Percentiles rank a stretch among this genome's conserved stretches.
These are phyloP conservation scores for Talaromyces sp. DNA, from an alignment of 2,329 filamentous ascomycete species.

Conservation along the genomic window DNA sequence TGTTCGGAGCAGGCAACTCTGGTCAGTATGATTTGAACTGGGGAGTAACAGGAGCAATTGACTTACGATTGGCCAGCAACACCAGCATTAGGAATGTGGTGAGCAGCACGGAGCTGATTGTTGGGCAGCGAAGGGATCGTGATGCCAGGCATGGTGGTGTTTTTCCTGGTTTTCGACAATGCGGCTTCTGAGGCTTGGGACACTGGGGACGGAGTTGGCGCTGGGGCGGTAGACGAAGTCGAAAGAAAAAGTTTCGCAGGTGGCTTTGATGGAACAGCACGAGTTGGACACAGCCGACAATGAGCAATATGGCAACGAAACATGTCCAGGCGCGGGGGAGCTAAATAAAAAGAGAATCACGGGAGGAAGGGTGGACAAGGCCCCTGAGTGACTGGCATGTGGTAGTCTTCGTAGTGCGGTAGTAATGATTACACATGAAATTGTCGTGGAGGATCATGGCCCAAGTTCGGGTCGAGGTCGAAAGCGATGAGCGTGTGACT, in stretches of 20 bases:
- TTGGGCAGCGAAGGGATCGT: background rate
- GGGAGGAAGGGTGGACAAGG: background rate
- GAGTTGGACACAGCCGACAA: conserved; percentile 5
- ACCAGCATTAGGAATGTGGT: conserved; percentile 6
- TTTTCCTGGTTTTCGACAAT: background rate
- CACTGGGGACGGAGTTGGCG: conserved; percentile 10
- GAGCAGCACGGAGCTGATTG: conserved; percentile 8
- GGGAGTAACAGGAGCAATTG: background rate
- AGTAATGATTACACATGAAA: conserved; percentile 1
- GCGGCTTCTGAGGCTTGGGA: conserved; percentile 8
- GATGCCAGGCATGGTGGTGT: conserved; percentile 2
- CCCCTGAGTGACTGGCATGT: background rate
- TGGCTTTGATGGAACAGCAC: background rate
- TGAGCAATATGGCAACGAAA: conserved; percentile 7
- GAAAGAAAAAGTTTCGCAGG: conserved; percentile 4
- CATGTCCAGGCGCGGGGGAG: conserved; percentile 5
- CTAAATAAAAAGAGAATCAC: background rate
- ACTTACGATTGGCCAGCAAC: conserved; percentile 9
- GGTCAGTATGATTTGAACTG: background rate
- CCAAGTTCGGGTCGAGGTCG: background rate
- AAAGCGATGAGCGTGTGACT: background rate
- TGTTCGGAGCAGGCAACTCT: conserved; percentile 11
- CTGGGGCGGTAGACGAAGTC: conserved; percentile 5
- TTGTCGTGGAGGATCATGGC: background rate
- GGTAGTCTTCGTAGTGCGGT: background rate